phyloP scores from a whole-genome alignment of 1,284 basidiomycete genomes.

The Cryptococcus sp. region DNA sequence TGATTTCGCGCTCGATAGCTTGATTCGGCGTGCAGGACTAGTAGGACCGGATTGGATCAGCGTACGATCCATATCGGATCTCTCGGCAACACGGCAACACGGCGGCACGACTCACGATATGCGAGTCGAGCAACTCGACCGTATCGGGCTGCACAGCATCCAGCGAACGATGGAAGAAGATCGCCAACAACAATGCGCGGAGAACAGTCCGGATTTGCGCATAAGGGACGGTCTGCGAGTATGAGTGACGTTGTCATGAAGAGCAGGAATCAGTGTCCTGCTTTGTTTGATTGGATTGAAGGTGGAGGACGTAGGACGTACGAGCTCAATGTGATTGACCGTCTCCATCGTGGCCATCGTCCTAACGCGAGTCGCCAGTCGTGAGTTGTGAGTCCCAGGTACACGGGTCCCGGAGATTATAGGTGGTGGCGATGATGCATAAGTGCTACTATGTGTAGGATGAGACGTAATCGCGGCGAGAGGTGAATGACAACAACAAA shows the following conservation, averaged over 20 bases:
- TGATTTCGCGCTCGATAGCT: slow-evolving; percentile 35
- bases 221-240: slow-evolving; percentile 34
- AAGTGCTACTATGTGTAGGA: not conserved
- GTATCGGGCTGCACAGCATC: slow-evolving; percentile 45
- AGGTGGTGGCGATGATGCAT: not conserved
- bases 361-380: not conserved
- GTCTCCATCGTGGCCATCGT: slow-evolving; percentile 10
- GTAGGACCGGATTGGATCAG: not conserved
- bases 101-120: slow-evolving; percentile 32
- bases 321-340: slow-evolving; percentile 22
- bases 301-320: slow-evolving; percentile 6
- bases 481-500: too few relatives aligned
- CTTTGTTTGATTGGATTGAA: not conserved
- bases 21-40: slow-evolving; percentile 21
- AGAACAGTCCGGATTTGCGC: slow-evolving; percentile 33
- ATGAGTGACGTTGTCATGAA: not conserved
- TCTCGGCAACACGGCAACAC: not conserved
- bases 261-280: not conserved
- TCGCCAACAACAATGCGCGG: slow-evolving; percentile 36
- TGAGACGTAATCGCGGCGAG: too few relatives aligned
- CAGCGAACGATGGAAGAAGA: slow-evolving; percentile 47
- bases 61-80: not conserved
- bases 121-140: slow-evolving; percentile 40
- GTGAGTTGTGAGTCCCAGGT: not conserved
- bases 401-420: too few relatives aligned